Evolutionary conservation across 176 grass and related monocot species (phyloP).

Genomic region (Bothriochloa decipiens): DNA sequence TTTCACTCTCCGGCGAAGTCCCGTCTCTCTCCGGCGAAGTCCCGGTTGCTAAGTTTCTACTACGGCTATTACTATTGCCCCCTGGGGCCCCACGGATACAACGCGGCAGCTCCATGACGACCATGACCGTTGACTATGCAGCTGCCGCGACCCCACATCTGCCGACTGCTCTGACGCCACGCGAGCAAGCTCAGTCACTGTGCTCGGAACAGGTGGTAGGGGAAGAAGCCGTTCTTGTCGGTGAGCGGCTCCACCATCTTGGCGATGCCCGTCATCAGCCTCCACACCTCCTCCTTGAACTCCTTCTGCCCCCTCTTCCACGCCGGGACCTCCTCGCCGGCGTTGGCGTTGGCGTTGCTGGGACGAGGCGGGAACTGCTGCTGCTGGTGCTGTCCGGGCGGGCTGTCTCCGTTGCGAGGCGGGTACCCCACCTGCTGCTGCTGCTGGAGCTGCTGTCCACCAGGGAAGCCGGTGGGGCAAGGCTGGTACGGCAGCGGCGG

Average conservation of each 20-base stretch:
- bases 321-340: background rate
- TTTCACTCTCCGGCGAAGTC: too few species aligned
- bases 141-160: slow-evolving; percentile 5
- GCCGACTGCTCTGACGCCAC: too few species aligned
- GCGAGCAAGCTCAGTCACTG: background rate
- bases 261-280: slow-evolving; percentile 60
- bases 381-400: slow-evolving; percentile 5
- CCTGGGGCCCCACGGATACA: slow-evolving; percentile 26
- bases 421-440: slow-evolving; percentile 15
- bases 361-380: background rate
- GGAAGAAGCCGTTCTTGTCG: slow-evolving; percentile 61
- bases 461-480: slow-evolving; percentile 11
- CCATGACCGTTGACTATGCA: background rate
- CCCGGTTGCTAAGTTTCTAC: background rate
- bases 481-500: slow-evolving; percentile 36
- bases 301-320: slow-evolving; percentile 43
- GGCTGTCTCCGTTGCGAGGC: too few species aligned
- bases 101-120: background rate
- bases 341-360: background rate
- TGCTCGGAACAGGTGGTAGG: slow-evolving; percentile 52
- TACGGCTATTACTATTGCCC: background rate
- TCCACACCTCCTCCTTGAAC: slow-evolving; percentile 53
- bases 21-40: too few species aligned
- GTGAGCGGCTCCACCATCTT: slow-evolving; percentile 58
- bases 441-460: slow-evolving; percentile 17